A percentile compares a stretch with the other conserved stretches of the same genome.
Evolutionary conservation across 78 protist species (phyloP).

Genomic region (Goniomonas avonlea): DNA sequence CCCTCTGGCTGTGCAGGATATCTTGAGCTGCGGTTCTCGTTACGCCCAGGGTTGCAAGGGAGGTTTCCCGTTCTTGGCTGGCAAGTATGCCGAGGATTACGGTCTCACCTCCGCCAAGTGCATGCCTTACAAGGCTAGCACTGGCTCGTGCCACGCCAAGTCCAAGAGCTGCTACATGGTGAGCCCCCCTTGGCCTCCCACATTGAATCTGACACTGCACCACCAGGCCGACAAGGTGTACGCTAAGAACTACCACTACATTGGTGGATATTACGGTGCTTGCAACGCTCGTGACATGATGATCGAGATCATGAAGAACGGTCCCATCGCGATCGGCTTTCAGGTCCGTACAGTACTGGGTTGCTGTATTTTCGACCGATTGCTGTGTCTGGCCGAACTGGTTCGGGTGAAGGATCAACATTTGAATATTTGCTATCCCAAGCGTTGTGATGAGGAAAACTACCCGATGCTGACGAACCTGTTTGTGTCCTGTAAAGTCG

Average conservation of each 20-base stretch:
- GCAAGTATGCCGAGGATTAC: neutral
- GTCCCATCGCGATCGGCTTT: neutral
- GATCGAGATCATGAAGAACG: neutral
- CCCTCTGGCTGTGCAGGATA: neutral
- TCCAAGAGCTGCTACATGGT: too few species aligned
- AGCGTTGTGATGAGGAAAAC: neutral
- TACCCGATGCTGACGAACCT: too few species aligned
- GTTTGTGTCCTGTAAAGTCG: neutral
- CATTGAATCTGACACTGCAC: neutral
- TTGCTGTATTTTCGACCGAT: too few species aligned
- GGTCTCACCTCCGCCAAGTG: neutral
- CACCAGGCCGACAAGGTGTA: neutral
- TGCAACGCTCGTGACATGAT: neutral
- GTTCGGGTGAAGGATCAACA: too few species aligned
- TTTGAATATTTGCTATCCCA: too few species aligned
- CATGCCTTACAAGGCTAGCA: neutral
- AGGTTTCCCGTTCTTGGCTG: neutral
- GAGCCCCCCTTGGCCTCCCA: neutral
- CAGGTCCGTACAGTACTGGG: neutral
- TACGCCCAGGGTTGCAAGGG: slow-evolving; percentile 12
- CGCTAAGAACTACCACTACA: neutral
- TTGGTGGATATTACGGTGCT: neutral
- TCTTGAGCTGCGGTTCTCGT: neutral
- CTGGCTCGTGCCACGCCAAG: neutral
- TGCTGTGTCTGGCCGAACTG: too few species aligned